Evolutionary conservation across 176 grass and related monocot genomes (phyloP).

Genomic region (Aechmea fasciata): DNA sequence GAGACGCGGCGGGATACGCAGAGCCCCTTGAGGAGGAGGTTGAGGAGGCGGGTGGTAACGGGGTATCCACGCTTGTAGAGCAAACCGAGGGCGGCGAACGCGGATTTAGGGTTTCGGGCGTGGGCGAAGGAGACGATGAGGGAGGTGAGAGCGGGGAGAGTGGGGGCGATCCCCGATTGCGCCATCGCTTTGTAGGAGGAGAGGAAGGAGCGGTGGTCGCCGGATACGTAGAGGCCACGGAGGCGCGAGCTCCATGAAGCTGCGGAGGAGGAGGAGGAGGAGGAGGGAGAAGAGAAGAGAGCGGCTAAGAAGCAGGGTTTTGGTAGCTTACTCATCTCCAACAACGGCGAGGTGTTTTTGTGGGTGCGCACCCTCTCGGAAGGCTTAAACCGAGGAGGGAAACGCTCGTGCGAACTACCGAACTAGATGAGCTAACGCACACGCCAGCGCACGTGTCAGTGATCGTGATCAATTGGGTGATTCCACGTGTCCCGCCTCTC

Average conservation of each 20-base stretch:
- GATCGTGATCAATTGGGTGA: too few species aligned
- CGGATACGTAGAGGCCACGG: background rate
- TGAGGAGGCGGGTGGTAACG: conserved; percentile 18
- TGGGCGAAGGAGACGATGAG: background rate
- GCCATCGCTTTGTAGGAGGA: background rate
- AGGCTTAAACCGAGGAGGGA: too few species aligned
- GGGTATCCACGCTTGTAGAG: conserved; percentile 18
- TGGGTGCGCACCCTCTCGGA: too few species aligned
- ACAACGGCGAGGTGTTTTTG: background rate
- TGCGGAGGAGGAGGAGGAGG: background rate
- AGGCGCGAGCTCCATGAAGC: conserved; percentile 1
- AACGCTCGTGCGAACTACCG: too few species aligned
- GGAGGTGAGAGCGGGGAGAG: background rate
- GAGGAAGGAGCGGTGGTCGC: background rate
- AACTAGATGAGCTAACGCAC: too few species aligned
- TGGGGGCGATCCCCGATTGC: background rate
- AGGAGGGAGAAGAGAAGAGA: background rate
- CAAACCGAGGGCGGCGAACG: conserved; percentile 20
- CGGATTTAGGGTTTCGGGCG: background rate
- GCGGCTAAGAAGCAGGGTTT: background rate
- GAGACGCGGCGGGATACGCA: conserved; percentile 12
- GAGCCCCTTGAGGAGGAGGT: conserved; percentile 14
- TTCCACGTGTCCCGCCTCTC: too few species aligned
- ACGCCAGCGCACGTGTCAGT: too few species aligned
- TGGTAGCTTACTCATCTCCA: background rate